Base-by-base conservation (phyloP, 176 grass and related monocot genomes). In the Aegilops bicornis region DNA sequence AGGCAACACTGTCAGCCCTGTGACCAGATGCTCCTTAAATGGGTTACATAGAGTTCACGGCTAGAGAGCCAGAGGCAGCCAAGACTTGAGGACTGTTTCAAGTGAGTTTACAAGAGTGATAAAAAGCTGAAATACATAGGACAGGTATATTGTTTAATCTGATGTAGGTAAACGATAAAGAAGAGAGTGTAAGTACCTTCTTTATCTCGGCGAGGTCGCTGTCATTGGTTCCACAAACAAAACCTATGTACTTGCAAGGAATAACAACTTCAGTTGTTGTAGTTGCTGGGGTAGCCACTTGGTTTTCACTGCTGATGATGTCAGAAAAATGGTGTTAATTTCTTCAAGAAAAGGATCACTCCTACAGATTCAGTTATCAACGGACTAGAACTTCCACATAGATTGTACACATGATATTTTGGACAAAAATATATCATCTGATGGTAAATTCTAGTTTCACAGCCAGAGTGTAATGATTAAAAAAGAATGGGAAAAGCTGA, bases 181-280 rank as follows among this genome's bases (percentile, higher is more conserved):
- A 82, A 47, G 69, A 47, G 69, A 87, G 32, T 65, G 14, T 10
- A 32, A 31, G 37, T 94, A 92, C 93, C 93, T 84, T 83, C 72
- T 79, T 92, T 64, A 95, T 90, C 82, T 95, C 90, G 1, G 61
- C 68, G 83, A 95, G 88, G 83, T 88, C 90, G 52, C 76, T 88
- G 79, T 85, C 88, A 79, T 83, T 76, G 73, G 83, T 62, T 72
- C 93, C 93, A 71, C 83, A 88, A 68, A 95, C 66, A 72, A 80
- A 95, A 37, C 63, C 76, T 58, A 92, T 68, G 71, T 95, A 92
- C 68, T 95, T 78, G 45, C 69, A 73, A 83, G 93, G 93, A 86
- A 95, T 69, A 66, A 90, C 19, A 71, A 94, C 84, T 90, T 95
- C 93, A 67, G 90, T 85, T 42, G 74, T 88, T 66, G 76, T 80